Conservation (phyloP, 1,139 yeast genomes). For the Torulaspora globosa region DNA sequence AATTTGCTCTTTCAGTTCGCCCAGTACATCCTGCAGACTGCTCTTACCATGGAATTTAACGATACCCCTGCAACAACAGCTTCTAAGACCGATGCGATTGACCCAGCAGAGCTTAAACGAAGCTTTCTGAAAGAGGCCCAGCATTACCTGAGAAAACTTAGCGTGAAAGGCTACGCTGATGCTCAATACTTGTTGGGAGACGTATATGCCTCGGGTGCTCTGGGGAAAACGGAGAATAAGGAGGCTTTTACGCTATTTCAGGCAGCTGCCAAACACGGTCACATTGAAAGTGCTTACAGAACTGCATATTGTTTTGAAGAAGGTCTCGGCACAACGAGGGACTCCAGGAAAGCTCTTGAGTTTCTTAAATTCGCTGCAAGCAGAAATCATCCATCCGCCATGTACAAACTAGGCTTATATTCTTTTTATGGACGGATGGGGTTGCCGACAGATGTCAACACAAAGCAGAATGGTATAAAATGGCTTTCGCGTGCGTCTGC, state of each 20-base stretch:
- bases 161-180: slow-evolving; percentile 80
- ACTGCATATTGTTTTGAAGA: slow-evolving; percentile 89
- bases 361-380: slow-evolving; percentile 84
- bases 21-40: slow-evolving; percentile 84
- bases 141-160: slow-evolving; percentile 61
- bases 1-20: slow-evolving; percentile 84
- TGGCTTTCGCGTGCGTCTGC: slow-evolving; percentile 90
- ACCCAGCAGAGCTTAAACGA: slow-evolving; percentile 31
- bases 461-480: slow-evolving; percentile 82
- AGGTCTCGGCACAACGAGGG: slow-evolving; percentile 89
- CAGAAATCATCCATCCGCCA: slow-evolving; percentile 90
- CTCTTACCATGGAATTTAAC: slow-evolving; percentile 50
- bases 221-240: slow-evolving; percentile 75
- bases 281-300: slow-evolving; percentile 84
- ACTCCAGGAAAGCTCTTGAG: slow-evolving; percentile 79
- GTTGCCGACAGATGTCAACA: slow-evolving; percentile 57
- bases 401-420: slow-evolving; percentile 86
- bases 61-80: slow-evolving; percentile 10
- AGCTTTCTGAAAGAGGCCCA: slow-evolving; percentile 73
- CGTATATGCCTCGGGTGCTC: slow-evolving; percentile 79
- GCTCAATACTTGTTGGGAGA: slow-evolving; percentile 91
- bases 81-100: slow-evolving; percentile 11
- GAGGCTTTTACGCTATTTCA: slow-evolving; percentile 77
- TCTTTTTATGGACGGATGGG: slow-evolving; percentile 87
- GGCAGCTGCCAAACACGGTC: slow-evolving; percentile 90